Evolutionary conservation across 2,329 filamentous ascomycete species (phyloP), one percentile per base, ranked within the genome.

Genomic region (Fusarium pilosicola): DNA sequence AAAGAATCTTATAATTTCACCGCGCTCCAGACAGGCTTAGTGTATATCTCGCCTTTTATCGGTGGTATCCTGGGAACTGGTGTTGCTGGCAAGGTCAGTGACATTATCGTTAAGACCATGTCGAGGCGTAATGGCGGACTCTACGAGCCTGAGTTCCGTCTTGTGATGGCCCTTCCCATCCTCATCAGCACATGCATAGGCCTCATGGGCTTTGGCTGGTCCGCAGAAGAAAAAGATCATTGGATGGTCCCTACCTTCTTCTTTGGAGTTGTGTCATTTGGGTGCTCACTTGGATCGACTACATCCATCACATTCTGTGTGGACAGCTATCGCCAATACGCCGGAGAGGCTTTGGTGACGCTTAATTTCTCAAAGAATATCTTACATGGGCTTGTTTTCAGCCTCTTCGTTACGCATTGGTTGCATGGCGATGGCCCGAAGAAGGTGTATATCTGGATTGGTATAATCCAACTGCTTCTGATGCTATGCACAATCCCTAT

Each of bases 191-290:
- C 95, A 0, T 90, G 91, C 3, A 90, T 96, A 38, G 96, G 96
- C 0, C 88, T 98, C 22, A 97, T 98, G 91, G 96, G 95, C 5
- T 98, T 96, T 78, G 96, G 96, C n/a, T 98, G 96, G 96, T 95
- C 93, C 15, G 94, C 93, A 0, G 82, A 94, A 71, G 88, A 91
- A 64, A 86, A 86, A 30, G 90, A 98, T 77, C 86, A 88, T 28
- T 98, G 94, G 93, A 97, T 97, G 59, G 94, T 97, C 1, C 96
- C 96, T 0, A 98, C 96, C 0, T 81, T 97, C 8, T 98, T 98
- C 84, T 98, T 98, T 74, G 96, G 96, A 12, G 82, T 98, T 54
- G 91, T 97, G 38, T 96, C 94, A 1, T 98, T 98, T 79, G 96
- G 96, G 2, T 98, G 96, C 83, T 93, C 93, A 7, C 86, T 98